A percentile compares a stretch with the other conserved stretches of the same genome.
These are phyloP conservation scores for Clavulina sp. DNA, from an alignment of 768 basidiomycete species.

Conservation along the genomic window DNA sequence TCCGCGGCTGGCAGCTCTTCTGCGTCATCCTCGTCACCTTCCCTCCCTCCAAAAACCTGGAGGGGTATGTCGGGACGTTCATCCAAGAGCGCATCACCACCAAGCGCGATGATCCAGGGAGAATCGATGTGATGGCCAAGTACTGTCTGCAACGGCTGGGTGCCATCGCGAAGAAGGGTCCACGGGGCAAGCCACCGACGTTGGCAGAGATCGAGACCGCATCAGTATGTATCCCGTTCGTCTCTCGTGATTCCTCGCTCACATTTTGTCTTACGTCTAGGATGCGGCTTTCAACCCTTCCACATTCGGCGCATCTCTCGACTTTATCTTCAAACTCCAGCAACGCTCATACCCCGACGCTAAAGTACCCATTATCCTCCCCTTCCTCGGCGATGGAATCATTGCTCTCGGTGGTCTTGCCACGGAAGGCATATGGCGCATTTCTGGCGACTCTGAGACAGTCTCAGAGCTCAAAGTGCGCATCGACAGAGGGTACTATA, in stretches of 20 bases:
- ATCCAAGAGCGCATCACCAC: conserved; percentile 49
- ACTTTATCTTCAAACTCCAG: conserved; percentile 68
- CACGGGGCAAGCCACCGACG: conserved; percentile 67
- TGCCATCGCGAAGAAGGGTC: conserved; percentile 65
- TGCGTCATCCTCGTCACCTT: conserved; percentile 86
- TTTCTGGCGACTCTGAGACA: conserved; percentile 78
- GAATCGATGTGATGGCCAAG: conserved; percentile 80
- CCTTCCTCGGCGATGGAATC: conserved; percentile 85
- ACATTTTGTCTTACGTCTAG: conserved; percentile 19
- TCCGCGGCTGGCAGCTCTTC: conserved; percentile 86
- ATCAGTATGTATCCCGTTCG: conserved; percentile 31
- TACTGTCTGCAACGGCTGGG: conserved; percentile 68
- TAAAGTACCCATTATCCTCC: conserved; percentile 81
- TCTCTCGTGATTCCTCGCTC: background rate
- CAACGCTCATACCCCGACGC: conserved; percentile 70
- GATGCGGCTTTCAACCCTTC: conserved; percentile 92
- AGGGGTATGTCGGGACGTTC: conserved; percentile 66
- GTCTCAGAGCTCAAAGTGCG: conserved; percentile 78
- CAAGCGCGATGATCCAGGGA: conserved; percentile 53
- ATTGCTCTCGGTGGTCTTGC: conserved; percentile 72
- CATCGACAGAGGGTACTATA: conserved; percentile 84
- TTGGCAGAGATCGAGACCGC: conserved; percentile 83
- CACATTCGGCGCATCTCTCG: conserved; percentile 81
- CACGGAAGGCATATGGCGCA: conserved; percentile 81
- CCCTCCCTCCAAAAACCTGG: conserved; percentile 86